Percentiles rank a stretch among this genome's conserved stretches.
phyloP scores from a whole-genome alignment of 208 protist species.

The Leishmania braziliensis region DNA sequence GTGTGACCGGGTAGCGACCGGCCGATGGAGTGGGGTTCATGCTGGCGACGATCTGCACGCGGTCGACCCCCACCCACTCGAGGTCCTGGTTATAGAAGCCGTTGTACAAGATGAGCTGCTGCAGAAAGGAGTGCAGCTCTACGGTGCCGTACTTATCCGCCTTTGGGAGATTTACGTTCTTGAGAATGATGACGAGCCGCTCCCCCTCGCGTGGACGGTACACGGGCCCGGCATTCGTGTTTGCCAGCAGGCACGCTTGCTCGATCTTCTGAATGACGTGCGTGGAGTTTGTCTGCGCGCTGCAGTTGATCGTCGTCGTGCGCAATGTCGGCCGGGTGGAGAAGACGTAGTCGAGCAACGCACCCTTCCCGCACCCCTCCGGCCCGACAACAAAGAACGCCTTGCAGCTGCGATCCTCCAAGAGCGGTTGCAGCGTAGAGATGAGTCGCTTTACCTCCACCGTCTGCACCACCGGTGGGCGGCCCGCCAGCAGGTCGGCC shows the following conservation, averaged over 20 bases:
- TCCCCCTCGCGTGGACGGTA: conserved; percentile 95
- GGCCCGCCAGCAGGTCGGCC: conserved; percentile 58
- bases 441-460: conserved; percentile 91
- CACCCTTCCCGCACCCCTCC: conserved; percentile 95
- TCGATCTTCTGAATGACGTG: conserved; percentile 96
- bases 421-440: conserved; percentile 85
- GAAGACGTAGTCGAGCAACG: conserved; percentile 89
- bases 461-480: conserved; percentile 83
- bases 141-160: conserved; percentile 98
- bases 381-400: conserved; percentile 97
- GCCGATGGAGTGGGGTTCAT: conserved; percentile 94
- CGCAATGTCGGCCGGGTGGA: conserved; percentile 34
- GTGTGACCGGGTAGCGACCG: conserved; percentile 91
- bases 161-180: conserved; percentile 97
- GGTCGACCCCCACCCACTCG: conserved; percentile 96
- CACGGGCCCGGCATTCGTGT: conserved; percentile 87
- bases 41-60: conserved; percentile 94
- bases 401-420: conserved; percentile 62
- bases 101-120: conserved; percentile 96
- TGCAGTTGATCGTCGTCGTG: conserved; percentile 94
- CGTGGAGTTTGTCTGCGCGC: conserved; percentile 91
- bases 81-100: conserved; percentile 97
- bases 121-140: conserved; percentile 96
- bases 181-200: conserved; percentile 94
- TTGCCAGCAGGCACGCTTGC: conserved; percentile 90